Evolutionary conservation across 495 filamentous ascomycete genomes (phyloP).

Genomic region (Aspergillus steynii): DNA sequence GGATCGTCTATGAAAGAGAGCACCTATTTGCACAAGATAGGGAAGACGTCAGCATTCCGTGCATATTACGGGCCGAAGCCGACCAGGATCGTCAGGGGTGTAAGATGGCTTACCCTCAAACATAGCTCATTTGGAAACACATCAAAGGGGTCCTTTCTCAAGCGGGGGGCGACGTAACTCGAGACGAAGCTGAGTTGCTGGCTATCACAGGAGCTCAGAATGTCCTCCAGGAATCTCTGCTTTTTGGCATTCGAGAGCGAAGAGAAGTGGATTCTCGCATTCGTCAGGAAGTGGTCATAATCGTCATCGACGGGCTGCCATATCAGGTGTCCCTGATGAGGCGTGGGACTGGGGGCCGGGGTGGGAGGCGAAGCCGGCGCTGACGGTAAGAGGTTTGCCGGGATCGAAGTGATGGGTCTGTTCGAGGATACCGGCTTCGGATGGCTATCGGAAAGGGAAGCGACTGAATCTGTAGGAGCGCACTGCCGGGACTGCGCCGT

Average conservation of each 20-base stretch:
- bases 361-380: constrained; percentile 70
- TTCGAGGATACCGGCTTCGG: constrained; percentile 53
- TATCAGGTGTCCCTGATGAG: constrained; percentile 57
- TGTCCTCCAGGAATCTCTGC: constrained; percentile 70
- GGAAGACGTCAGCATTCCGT: constrained; percentile 10
- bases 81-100: constrained; percentile 5
- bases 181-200: constrained; percentile 94
- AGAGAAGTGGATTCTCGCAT: constrained; percentile 56
- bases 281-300: constrained; percentile 55
- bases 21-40: constrained; percentile 52
- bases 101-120: constrained; percentile 62
- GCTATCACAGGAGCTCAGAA: constrained; percentile 89
- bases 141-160: constrained; percentile 95
- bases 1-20: constrained; percentile 94
- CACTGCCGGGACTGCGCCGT: constrained; percentile 29
- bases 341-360: constrained; percentile 67
- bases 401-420: constrained; percentile 51
- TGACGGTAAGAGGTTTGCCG: constrained; percentile 62
- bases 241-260: constrained; percentile 55
- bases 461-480: constrained; percentile 35
- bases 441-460: constrained; percentile 39
- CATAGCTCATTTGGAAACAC: constrained; percentile 90
- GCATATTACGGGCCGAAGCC: neutral
- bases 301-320: constrained; percentile 60
- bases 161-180: constrained; percentile 83